A percentile compares a stretch with the other conserved stretches of the same genome.
phyloP scores from a whole-genome alignment of 371 early-diverging fungal genomes.

The Smittium mucronatum region DNA sequence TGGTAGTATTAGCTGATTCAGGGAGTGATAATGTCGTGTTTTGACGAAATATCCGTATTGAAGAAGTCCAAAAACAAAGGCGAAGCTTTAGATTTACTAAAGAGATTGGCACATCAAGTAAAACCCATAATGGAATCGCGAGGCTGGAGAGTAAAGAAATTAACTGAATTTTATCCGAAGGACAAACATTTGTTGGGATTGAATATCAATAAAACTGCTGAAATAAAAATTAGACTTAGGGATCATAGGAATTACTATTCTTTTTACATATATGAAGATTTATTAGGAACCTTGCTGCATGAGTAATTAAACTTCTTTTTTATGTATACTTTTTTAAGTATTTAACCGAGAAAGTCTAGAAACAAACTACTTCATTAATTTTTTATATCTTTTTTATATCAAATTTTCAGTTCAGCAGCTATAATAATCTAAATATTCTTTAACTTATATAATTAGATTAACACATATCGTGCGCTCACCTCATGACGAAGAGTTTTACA shows the following conservation, averaged over 20 bases:
- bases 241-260: conserved; percentile 1
- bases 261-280: conserved; percentile 6
- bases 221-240: conserved; percentile 3
- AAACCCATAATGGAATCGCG: conserved; percentile 4
- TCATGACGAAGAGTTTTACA: conserved; percentile 9
- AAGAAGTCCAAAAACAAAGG: not conserved
- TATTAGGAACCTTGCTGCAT: conserved; percentile 8
- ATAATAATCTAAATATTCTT: too few relatives aligned
- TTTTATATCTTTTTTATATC: too few relatives aligned
- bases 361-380: too few relatives aligned
- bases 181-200: conserved; percentile 7
- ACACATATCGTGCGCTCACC: not conserved
- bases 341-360: too few relatives aligned
- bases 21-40: not conserved
- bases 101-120: conserved; percentile 4
- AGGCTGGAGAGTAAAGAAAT: conserved; percentile 9
- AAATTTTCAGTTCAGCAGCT: too few relatives aligned
- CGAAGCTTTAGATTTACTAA: not conserved
- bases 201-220: conserved; percentile 7
- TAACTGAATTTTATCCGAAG: conserved; percentile 11
- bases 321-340: not conserved
- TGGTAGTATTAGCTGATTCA: too few relatives aligned
- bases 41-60: conserved; percentile 2
- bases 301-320: conserved; percentile 1
- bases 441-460: too few relatives aligned